Percentiles rank a stretch among this genome's conserved stretches.
phyloP scores from a whole-genome alignment of 164 flowering plant species.

The Magnolia kwangsiensis region DNA sequence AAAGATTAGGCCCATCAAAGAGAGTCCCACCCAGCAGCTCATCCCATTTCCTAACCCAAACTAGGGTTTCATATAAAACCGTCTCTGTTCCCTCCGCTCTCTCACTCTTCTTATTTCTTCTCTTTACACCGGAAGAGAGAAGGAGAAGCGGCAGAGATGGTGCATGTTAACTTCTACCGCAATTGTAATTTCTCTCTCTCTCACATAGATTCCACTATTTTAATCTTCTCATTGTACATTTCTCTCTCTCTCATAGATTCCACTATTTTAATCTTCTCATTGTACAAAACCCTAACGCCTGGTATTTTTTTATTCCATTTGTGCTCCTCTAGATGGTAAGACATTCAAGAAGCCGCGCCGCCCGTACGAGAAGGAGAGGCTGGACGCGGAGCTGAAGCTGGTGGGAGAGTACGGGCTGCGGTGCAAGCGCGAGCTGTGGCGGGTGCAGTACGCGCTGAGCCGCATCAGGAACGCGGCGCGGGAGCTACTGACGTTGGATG shows the following conservation, averaged over 20 bases:
- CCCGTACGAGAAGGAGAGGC: slow-evolving; percentile 66
- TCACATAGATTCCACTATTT: background rate
- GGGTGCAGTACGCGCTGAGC: slow-evolving; percentile 63
- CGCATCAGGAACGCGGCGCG: slow-evolving; percentile 61
- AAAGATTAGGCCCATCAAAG: too few relatives aligned
- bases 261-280: background rate
- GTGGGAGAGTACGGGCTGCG: slow-evolving; percentile 68
- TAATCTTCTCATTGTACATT: background rate
- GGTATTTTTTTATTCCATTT: background rate
- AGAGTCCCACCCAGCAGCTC: too few relatives aligned
- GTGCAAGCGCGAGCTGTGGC: slow-evolving; percentile 66
- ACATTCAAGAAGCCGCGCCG: slow-evolving; percentile 66
- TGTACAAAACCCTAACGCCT: background rate
- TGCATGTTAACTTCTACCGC: slow-evolving; percentile 49
- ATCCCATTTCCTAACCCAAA: too few relatives aligned
- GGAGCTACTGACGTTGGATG: slow-evolving; percentile 60
- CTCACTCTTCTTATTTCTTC: background rate
- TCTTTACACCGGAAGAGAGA: background rate
- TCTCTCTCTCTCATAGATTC: background rate
- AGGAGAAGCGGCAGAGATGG: slow-evolving; percentile 28
- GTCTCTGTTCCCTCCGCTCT: background rate
- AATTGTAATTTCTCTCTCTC: slow-evolving; percentile 29
- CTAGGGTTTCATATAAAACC: too few relatives aligned
- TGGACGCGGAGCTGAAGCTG: slow-evolving; percentile 65
- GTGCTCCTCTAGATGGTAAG: slow-evolving; percentile 50